These are phyloP conservation scores for Apiotrichum gamsii DNA, from an alignment of 1,284 basidiomycete genomes.

Conservation along the genomic window DNA sequence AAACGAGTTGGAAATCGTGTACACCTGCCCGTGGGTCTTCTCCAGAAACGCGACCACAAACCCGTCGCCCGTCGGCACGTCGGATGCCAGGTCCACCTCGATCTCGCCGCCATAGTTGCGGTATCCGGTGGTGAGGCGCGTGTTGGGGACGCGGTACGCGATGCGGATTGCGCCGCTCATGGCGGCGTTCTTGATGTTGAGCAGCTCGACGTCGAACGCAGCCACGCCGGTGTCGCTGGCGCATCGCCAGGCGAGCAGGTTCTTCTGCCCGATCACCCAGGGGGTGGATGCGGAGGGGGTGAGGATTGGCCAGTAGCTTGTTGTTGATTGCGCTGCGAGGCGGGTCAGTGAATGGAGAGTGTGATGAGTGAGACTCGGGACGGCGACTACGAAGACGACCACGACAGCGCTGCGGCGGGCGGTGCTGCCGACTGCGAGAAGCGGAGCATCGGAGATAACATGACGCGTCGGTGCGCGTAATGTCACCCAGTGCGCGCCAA, in stretches of 20 bases:
- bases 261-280: slow-evolving; percentile 44
- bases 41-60: slow-evolving; percentile 43
- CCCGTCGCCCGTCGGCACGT: slow-evolving; percentile 35
- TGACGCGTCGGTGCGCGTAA: no score
- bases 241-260: slow-evolving; percentile 40
- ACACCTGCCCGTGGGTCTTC: slow-evolving; percentile 39
- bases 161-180: slow-evolving; percentile 42
- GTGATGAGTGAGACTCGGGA: no score
- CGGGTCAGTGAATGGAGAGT: background rate
- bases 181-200: slow-evolving; percentile 40
- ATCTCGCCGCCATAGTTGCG: slow-evolving; percentile 44
- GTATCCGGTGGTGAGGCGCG: slow-evolving; percentile 27
- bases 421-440: no score
- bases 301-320: slow-evolving; percentile 45
- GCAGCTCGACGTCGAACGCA: slow-evolving; percentile 46
- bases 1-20: slow-evolving; percentile 40
- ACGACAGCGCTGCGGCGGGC: no score
- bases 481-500: no score
- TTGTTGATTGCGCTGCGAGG: slow-evolving; percentile 12
- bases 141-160: slow-evolving; percentile 40
- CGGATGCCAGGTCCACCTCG: slow-evolving; percentile 35
- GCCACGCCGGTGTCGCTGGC: slow-evolving; percentile 42
- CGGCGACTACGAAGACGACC: no score
- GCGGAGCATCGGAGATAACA: no score
- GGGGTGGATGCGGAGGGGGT: slow-evolving; percentile 30